Conservation (phyloP, 2,329 filamentous ascomycete genomes). For the Helotiales sp. region DNA sequence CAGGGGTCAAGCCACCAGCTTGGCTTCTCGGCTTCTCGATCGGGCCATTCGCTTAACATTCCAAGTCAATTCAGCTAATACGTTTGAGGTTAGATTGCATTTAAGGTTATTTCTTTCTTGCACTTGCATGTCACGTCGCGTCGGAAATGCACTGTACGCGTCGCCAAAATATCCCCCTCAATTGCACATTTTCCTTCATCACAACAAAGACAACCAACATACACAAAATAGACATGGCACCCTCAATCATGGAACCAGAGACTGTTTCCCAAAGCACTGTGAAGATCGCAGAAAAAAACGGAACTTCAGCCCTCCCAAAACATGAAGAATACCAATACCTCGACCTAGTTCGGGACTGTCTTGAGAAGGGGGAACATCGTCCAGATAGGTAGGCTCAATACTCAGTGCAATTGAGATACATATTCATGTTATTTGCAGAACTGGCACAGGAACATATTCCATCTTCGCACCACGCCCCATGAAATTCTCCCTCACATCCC, state of each 20-base stretch:
- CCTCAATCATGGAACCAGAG: slow-evolving; percentile 31
- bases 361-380: slow-evolving; percentile 82
- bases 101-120: neutral
- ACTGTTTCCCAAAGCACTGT: neutral
- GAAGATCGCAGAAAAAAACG: slow-evolving; percentile 11
- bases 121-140: neutral
- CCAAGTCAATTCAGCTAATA: neutral
- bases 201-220: neutral
- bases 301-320: neutral
- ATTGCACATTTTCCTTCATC: neutral
- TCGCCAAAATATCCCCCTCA: neutral
- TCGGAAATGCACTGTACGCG: slow-evolving; percentile 16
- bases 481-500: slow-evolving; percentile 79
- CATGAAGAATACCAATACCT: slow-evolving; percentile 97
- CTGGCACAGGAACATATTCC: slow-evolving; percentile 89
- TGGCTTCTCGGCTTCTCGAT: neutral
- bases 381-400: slow-evolving; percentile 71
- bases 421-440: slow-evolving; percentile 56
- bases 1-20: neutral
- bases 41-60: neutral
- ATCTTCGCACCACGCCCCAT: slow-evolving; percentile 87
- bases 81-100: neutral
- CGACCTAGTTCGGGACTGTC: slow-evolving; percentile 82
- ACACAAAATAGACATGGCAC: slow-evolving; percentile 25
- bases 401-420: neutral